phyloP scores from a whole-genome alignment of 2,329 filamentous ascomycete species.

The Thermothelomyces thermophilus region DNA sequence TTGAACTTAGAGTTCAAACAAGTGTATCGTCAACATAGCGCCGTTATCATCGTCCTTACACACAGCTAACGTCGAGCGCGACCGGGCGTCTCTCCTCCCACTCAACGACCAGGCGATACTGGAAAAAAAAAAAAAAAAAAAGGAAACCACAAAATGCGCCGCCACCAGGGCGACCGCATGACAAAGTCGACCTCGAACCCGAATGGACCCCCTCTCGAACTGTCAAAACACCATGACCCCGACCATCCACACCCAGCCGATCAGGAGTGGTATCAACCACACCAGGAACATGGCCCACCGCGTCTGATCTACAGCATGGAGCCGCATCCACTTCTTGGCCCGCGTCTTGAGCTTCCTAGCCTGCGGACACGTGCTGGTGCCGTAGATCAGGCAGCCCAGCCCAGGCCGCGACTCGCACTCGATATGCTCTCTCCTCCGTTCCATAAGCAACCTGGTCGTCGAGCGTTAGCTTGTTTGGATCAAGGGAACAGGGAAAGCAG shows the following conservation, averaged over 20 bases:
- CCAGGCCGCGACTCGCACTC: constrained; percentile 55
- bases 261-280: constrained; percentile 10
- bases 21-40: too few species aligned
- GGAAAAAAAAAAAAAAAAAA: too few species aligned
- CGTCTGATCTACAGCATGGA: constrained; percentile 31
- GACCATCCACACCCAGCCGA: constrained; percentile 13
- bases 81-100: too few species aligned
- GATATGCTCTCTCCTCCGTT: constrained; percentile 50
- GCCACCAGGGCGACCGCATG: neutral
- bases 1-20: too few species aligned
- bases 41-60: too few species aligned
- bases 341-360: constrained; percentile 39
- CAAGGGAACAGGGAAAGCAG: neutral
- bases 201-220: too few species aligned
- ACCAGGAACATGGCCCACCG: constrained; percentile 32
- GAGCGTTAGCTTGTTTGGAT: neutral
- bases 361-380: constrained; percentile 42
- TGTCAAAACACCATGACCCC: constrained; percentile 4
- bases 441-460: constrained; percentile 47
- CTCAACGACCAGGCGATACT: too few species aligned
- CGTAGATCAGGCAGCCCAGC: constrained; percentile 49
- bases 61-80: too few species aligned
- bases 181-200: neutral
- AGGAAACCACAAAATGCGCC: too few species aligned
- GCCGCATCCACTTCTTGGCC: constrained; percentile 40